Base-by-base conservation (phyloP, 495 filamentous ascomycete genomes). In the Aspergillus saccharolyticus region DNA sequence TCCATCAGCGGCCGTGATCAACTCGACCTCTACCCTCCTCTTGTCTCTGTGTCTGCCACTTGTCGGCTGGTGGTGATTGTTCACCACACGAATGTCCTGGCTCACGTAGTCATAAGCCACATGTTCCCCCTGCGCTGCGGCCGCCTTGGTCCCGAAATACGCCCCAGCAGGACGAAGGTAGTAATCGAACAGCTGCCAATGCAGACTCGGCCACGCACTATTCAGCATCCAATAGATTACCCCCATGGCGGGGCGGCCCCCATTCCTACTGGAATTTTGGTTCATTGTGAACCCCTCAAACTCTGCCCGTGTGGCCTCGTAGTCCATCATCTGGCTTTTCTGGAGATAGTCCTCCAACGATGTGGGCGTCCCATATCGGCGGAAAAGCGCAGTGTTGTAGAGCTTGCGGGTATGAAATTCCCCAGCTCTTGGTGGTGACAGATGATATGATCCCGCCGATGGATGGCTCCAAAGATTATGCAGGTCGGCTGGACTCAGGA, bases 161-260 rank as follows among this genome's bases (percentile, higher is more conserved):
- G 78, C 71, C 0, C 80, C 84, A 4, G 76, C 78, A 0, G 84
- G 78, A 19, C 72, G 75, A 22, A 86, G 67, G 58, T 86, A 86
- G 56, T 84, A 85, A 58, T 87, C 84, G 65, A 85, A 85, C 2
- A 87, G 61, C 54, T 84, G 81, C 84, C 85, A 88, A 63, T 87
- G 84, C 42, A 87, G 70, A 44, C 74, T 81, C 10, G 85, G 84
- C 79, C 83, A 87, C 0, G 84, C 84, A 48, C 78, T 78, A 56
- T 84, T 86, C 58, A 85, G 59, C 85, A 87, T 88, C 85, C 85
- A 87, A 68, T 88, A 88, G 6, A 88, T 78, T 1, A 82, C 18
- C 0, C 85, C 84, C 0, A 83, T 86, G 0, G 85, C 82, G 3
- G 82, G 78, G 0, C 78, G 69, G 4, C 70, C 64, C 2, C 2